A percentile compares a stretch with the other conserved stretches of the same genome.
phyloP scores from a whole-genome alignment of 257 asterid genomes.

The Thymus quinquecostatus region DNA sequence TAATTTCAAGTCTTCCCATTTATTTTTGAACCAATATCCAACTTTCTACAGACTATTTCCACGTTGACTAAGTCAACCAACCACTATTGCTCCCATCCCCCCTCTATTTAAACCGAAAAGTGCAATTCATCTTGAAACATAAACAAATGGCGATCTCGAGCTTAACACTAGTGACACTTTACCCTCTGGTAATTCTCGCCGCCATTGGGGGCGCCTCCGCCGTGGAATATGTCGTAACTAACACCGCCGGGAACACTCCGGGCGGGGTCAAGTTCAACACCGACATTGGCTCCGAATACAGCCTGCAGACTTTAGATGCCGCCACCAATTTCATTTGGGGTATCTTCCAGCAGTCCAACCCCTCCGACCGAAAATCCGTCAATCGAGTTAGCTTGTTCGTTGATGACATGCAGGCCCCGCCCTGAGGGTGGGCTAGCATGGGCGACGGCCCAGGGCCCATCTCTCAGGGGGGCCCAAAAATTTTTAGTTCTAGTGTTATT shows the following conservation, averaged over 20 bases:
- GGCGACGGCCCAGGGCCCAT: too few species aligned
- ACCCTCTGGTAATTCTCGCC: slow-evolving; percentile 28
- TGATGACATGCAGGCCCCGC: too few species aligned
- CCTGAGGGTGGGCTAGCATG: too few species aligned
- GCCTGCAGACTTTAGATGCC: slow-evolving; percentile 16
- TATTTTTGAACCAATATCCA: too few species aligned
- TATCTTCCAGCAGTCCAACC: slow-evolving; percentile 46
- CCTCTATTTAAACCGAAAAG: background rate
- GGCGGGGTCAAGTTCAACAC: slow-evolving; percentile 54
- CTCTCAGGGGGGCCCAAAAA: too few species aligned
- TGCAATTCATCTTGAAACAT: background rate
- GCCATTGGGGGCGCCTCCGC: slow-evolving; percentile 35
- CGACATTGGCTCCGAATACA: slow-evolving; percentile 47
- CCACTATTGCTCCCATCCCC: background rate
- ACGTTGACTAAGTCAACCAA: background rate
- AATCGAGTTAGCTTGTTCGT: slow-evolving; percentile 44
- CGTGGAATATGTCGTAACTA: slow-evolving; percentile 47
- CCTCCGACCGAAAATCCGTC: slow-evolving; percentile 40
- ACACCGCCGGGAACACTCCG: slow-evolving; percentile 49
- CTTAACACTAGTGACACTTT: slow-evolving; percentile 9
- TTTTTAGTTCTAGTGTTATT: too few species aligned
- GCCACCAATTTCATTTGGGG: slow-evolving; percentile 49
- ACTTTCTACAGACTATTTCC: background rate
- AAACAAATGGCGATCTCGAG: slow-evolving; percentile 25
- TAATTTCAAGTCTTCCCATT: too few species aligned